A percentile compares a stretch with the other conserved stretches of the same genome.
phyloP scores from a whole-genome alignment of 768 basidiomycete species.

The Lentinula raphanica region DNA sequence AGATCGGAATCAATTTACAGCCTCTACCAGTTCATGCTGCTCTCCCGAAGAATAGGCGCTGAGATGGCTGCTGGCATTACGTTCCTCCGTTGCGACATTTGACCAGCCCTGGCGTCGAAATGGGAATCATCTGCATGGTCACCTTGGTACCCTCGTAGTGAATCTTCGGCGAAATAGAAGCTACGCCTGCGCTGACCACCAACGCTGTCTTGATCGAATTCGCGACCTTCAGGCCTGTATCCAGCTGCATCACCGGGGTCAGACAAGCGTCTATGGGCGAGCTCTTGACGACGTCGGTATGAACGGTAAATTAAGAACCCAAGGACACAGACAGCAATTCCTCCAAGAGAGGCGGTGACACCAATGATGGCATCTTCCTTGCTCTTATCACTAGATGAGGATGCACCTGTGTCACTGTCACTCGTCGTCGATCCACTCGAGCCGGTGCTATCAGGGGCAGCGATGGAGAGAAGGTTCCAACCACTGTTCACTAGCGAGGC shows the following conservation, averaged over 20 bases:
- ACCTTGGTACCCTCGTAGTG: constrained; percentile 55
- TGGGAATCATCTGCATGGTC: constrained; percentile 30
- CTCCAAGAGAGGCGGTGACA: constrained; percentile 79
- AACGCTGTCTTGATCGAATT: constrained; percentile 73
- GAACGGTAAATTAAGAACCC: constrained; percentile 68
- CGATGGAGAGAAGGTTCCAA: constrained; percentile 49
- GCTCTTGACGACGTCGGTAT: constrained; percentile 59
- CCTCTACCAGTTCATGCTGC: constrained; percentile 79
- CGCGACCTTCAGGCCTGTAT: constrained; percentile 55
- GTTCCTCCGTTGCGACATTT: constrained; percentile 53
- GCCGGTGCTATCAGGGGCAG: constrained; percentile 27
- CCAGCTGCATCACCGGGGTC: constrained; percentile 43
- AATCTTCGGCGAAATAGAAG: constrained; percentile 87
- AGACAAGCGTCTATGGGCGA: constrained; percentile 67
- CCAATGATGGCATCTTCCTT: constrained; percentile 88
- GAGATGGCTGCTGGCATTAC: constrained; percentile 60
- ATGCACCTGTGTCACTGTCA: constrained; percentile 19
- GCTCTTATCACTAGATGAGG: constrained; percentile 35
- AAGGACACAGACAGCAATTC: constrained; percentile 67
- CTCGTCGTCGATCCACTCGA: constrained; percentile 16
- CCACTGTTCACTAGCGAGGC: constrained; percentile 68
- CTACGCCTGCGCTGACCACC: constrained; percentile 69
- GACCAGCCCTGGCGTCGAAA: constrained; percentile 12
- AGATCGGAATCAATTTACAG: neutral
- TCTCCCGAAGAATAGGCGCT: constrained; percentile 72